These are phyloP conservation scores for Sordariomycetes sp. DNA, from an alignment of 2,329 filamentous ascomycete species.

Conservation along the genomic window DNA sequence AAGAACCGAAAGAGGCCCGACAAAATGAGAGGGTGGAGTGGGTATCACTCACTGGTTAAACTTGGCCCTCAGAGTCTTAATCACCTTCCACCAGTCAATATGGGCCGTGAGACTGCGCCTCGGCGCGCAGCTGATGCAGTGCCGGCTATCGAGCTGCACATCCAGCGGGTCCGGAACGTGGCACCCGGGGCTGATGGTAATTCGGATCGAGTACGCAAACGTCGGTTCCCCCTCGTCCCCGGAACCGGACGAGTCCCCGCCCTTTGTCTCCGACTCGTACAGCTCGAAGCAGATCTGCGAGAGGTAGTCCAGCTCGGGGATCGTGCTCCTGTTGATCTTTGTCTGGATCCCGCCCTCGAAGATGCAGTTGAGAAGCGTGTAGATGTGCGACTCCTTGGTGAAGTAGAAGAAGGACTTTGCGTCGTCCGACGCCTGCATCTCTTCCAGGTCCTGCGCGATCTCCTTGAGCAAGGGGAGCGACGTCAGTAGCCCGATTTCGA, in stretches of 20 bases:
- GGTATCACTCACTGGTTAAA: constrained; percentile 67
- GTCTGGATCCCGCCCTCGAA: constrained; percentile 93
- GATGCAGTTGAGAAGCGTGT: constrained; percentile 95
- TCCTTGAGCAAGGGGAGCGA: constrained; percentile 89
- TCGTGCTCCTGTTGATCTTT: constrained; percentile 89
- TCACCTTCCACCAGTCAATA: constrained; percentile 91
- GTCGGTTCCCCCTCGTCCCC: constrained; percentile 42
- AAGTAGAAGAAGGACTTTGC: constrained; percentile 98
- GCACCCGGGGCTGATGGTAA: constrained; percentile 89
- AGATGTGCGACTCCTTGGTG: constrained; percentile 97
- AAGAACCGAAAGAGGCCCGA: neutral
- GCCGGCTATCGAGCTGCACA: constrained; percentile 89
- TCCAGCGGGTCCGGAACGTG: constrained; percentile 95
- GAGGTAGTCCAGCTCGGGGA: constrained; percentile 93
- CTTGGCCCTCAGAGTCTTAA: constrained; percentile 86
- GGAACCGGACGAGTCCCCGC: constrained; percentile 15
- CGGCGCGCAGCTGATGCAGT: constrained; percentile 92
- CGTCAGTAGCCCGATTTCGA: constrained; percentile 94
- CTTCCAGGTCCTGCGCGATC: constrained; percentile 92
- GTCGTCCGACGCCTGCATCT: constrained; percentile 88
- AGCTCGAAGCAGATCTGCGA: constrained; percentile 97
- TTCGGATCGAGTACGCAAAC: constrained; percentile 91
- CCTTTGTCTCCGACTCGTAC: constrained; percentile 80
- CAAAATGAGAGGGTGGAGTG: constrained; percentile 2
- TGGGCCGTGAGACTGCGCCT: constrained; percentile 81